Evolutionary conservation across 129 eudicot genomes (phyloP), one percentile per base, ranked within the genome.

Genomic region (Flaveria bidentis): DNA sequence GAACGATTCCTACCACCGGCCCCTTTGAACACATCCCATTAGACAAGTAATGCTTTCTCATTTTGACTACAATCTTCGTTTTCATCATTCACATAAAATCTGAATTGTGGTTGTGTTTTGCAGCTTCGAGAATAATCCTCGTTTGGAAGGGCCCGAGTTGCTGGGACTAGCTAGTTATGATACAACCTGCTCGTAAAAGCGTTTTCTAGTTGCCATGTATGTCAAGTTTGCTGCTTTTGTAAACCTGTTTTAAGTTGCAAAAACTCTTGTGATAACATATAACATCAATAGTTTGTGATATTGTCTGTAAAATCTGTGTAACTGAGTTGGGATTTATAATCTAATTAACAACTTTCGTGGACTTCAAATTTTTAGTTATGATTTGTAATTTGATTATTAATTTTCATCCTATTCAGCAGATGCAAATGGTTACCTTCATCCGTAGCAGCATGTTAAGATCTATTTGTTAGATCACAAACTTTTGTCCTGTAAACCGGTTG

Each of bases 61-160:
- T 9, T 14, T 39, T 39, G 25, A 58, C 69, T n/a, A 25, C 0
- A 9, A 7, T 61, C 13, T 75, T 4, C 30, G 13, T 42, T 69
- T 25, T 20, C 45, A 45, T 49, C 9, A 36, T 51, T 16, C 13
- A 36, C 51, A 51, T 44, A 42, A 52, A 30, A 52, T 30, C 50
- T 56, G 11, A 49, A 14, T 67, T 71, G 36, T 61, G 33, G 41
- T 77, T 67, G 55, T 62, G 53, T 56, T 74, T 69, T 85, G 90
- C 85, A 94, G 99, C 87, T 94, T 91, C 22, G 97, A 87, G 86
- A 89, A 94, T 77, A 94, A 94, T 77, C 96, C 96, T 71, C 97
- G 93, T 16, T 84, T 94, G 60, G 99, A 91, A 91, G 99, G 99
- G 16, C 99, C 99, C 2, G 93, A 94, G 86, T 73, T 94, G 96